Evolutionary conservation across 768 basidiomycete genomes (phyloP).

Genomic region (Naganishia randhawae): DNA sequence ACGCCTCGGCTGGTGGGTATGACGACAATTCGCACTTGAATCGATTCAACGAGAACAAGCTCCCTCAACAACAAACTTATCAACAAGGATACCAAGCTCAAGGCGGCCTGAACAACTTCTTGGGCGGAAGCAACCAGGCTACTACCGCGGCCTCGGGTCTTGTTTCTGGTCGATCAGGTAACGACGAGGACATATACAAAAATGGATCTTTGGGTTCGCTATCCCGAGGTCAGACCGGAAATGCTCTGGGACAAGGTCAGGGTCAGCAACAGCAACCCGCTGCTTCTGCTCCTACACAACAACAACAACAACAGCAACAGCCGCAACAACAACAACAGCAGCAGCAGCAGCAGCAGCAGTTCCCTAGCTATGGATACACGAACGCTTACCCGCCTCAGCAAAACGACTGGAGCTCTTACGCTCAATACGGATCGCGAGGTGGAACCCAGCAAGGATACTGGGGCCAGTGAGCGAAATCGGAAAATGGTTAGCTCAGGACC

Average conservation of each 20-base stretch:
- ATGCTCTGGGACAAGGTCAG: neutral
- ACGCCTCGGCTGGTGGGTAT: constrained; percentile 37
- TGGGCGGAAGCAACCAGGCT: constrained; percentile 34
- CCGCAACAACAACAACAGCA: constrained; percentile 36
- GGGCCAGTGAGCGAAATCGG: constrained; percentile 11
- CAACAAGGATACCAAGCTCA: constrained; percentile 23
- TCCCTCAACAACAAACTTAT: constrained; percentile 22
- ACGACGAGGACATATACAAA: constrained; percentile 35
- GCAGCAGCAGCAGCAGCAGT: constrained; percentile 33
- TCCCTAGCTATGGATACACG: constrained; percentile 35
- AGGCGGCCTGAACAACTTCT: constrained; percentile 39
- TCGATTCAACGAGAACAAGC: constrained; percentile 26
- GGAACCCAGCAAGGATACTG: constrained; percentile 28
- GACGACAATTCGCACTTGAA: constrained; percentile 33
- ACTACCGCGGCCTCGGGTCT: constrained; percentile 21
- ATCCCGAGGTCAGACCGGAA: neutral
- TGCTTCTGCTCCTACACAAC: too few relatives aligned
- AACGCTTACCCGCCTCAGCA: constrained; percentile 28
- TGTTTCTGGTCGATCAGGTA: constrained; percentile 30
- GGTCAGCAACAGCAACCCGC: constrained; percentile 30
- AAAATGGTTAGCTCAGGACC: neutral
- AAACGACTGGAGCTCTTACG: constrained; percentile 46
- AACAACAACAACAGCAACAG: constrained; percentile 29
- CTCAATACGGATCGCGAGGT: constrained; percentile 26
- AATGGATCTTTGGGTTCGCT: constrained; percentile 18